phyloP scores from a whole-genome alignment of 2,329 filamentous ascomycete genomes.

The Penicillium crustosum region DNA sequence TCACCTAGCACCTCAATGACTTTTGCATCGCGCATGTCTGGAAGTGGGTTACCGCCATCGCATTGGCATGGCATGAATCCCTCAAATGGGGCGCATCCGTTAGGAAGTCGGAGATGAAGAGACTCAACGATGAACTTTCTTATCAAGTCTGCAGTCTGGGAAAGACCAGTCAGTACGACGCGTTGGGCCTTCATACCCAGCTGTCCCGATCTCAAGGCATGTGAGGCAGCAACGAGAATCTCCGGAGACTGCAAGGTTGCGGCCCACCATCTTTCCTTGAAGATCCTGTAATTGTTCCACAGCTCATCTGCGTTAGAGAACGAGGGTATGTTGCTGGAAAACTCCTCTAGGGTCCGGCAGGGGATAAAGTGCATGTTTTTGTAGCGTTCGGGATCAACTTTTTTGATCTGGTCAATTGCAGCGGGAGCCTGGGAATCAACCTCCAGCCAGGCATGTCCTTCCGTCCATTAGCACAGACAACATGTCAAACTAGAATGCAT shows the following conservation, averaged over 20 bases:
- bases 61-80: slow-evolving; percentile 6
- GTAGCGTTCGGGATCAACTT: neutral
- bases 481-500: neutral
- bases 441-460: slow-evolving; percentile 5
- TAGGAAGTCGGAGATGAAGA: neutral
- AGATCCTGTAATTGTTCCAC: neutral
- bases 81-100: neutral
- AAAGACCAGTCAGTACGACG: neutral
- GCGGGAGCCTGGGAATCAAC: slow-evolving; percentile 6
- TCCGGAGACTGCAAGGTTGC: slow-evolving; percentile 2
- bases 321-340: neutral
- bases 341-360: neutral
- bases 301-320: neutral
- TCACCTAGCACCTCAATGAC: slow-evolving; percentile 3
- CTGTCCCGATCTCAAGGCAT: neutral
- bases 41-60: neutral
- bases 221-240: slow-evolving; percentile 1
- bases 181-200: neutral
- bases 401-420: slow-evolving; percentile 1
- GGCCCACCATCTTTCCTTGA: slow-evolving; percentile 2
- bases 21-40: neutral
- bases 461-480: neutral
- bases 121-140: slow-evolving; percentile 4
- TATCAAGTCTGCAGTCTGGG: slow-evolving; percentile 1
- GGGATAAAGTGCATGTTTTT: neutral